phyloP scores from a whole-genome alignment of 1,284 basidiomycete genomes.

The Naganishia liquefaciens region DNA sequence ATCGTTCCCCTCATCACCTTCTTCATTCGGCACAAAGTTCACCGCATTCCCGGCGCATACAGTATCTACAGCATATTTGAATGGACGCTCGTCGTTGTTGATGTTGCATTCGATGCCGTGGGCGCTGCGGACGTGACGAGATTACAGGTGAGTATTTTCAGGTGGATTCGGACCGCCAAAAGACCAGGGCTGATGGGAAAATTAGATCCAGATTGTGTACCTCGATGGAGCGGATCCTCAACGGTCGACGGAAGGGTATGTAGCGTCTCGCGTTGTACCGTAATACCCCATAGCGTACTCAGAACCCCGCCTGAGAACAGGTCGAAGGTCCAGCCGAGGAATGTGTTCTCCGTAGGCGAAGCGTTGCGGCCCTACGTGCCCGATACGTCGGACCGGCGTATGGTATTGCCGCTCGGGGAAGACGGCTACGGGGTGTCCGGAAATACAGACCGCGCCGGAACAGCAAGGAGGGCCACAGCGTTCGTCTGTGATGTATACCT shows the following conservation, averaged over 20 bases:
- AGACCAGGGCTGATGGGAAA: not conserved
- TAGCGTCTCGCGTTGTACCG: slow-evolving; percentile 14
- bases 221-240: slow-evolving; percentile 1
- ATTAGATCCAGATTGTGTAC: slow-evolving; percentile 26
- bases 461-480: slow-evolving; percentile 11
- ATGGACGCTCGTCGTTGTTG: slow-evolving; percentile 78
- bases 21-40: slow-evolving; percentile 79
- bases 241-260: slow-evolving; percentile 21
- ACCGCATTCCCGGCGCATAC: slow-evolving; percentile 78
- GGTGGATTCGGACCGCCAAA: too few relatives aligned
- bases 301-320: too few relatives aligned
- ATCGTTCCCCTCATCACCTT: slow-evolving; percentile 77
- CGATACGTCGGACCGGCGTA: not conserved
- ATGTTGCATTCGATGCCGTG: slow-evolving; percentile 74
- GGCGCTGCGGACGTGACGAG: slow-evolving; percentile 63
- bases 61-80: slow-evolving; percentile 82
- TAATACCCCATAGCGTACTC: not conserved
- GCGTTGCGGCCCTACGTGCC: not conserved
- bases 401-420: slow-evolving; percentile 18
- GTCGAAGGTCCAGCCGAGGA: too few relatives aligned
- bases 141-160: slow-evolving; percentile 41
- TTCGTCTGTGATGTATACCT: slow-evolving; percentile 62
- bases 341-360: slow-evolving; percentile 7
- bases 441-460: not conserved
- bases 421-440: slow-evolving; percentile 5